Conservation (phyloP, 352 stramenopile genomes). For the Globisporangium spiculum region DNA sequence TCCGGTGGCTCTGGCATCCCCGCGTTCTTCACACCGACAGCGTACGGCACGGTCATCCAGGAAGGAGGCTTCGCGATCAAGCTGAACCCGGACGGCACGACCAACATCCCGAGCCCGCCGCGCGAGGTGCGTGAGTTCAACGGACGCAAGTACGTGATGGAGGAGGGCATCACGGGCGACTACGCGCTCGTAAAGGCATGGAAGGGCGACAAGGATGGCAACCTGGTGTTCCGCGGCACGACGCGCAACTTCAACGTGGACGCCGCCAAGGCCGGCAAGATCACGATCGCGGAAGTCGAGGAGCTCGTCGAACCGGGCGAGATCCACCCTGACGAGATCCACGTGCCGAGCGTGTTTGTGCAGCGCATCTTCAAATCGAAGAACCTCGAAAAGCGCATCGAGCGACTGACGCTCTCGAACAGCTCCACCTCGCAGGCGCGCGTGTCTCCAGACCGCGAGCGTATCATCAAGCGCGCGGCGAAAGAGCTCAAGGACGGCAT, state of each 20-base stretch:
- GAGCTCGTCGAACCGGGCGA: conserved; percentile 92
- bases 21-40: conserved; percentile 96
- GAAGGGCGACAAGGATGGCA: conserved; percentile 95
- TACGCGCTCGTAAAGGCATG: conserved; percentile 95
- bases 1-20: conserved; percentile 93
- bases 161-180: conserved; percentile 92
- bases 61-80: conserved; percentile 81
- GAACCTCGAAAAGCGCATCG: conserved; percentile 93
- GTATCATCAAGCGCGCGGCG: conserved; percentile 92
- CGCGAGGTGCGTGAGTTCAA: conserved; percentile 76
- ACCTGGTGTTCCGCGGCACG: conserved; percentile 95
- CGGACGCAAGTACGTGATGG: conserved; percentile 94
- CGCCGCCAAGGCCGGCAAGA: conserved; percentile 90
- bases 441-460: conserved; percentile 77
- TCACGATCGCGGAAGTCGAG: conserved; percentile 95
- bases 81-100: conserved; percentile 63
- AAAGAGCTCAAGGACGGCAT: conserved; percentile 92
- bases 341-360: conserved; percentile 95
- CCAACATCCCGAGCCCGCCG: conserved; percentile 61
- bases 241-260: conserved; percentile 96
- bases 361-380: conserved; percentile 92
- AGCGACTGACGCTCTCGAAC: conserved; percentile 88
- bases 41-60: conserved; percentile 91
- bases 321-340: conserved; percentile 93
- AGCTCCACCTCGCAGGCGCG: conserved; percentile 56